Evolutionary conservation across 495 filamentous ascomycete genomes (phyloP).

Genomic region (Haplographium delicatum): DNA sequence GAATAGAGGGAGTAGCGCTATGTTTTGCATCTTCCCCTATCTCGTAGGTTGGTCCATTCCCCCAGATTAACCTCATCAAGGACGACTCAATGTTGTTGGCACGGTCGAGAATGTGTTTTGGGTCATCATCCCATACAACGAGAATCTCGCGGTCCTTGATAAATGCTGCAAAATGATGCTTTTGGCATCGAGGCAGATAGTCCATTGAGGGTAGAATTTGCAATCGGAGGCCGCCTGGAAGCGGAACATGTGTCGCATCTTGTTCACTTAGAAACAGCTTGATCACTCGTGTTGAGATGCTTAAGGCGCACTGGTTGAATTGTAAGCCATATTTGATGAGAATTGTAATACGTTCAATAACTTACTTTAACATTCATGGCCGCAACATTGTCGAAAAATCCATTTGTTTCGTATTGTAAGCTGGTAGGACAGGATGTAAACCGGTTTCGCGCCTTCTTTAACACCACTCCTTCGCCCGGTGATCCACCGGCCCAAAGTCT

Average conservation of each 20-base stretch:
- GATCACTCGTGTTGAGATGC: constrained; percentile 52
- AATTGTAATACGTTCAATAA: constrained; percentile 1
- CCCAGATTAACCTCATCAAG: constrained; percentile 53
- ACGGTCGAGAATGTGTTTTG: constrained; percentile 45
- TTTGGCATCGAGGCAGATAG: constrained; percentile 50
- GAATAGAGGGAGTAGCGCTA: constrained; percentile 23
- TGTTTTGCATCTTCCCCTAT: constrained; percentile 39
- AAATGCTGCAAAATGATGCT: constrained; percentile 66
- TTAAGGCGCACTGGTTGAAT: constrained; percentile 49
- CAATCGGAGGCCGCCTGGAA: constrained; percentile 49
- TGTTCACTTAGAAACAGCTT: constrained; percentile 45
- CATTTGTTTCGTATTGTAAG: constrained; percentile 39
- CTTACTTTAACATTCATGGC: constrained; percentile 53
- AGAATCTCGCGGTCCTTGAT: constrained; percentile 50
- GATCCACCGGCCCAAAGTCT: constrained; percentile 50
- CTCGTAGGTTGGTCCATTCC: constrained; percentile 28
- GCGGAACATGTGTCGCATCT: constrained; percentile 45
- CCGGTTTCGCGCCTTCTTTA: constrained; percentile 48
- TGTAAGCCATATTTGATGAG: neutral
- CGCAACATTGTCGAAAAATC: constrained; percentile 45
- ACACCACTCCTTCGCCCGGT: constrained; percentile 53
- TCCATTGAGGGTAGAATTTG: constrained; percentile 53
- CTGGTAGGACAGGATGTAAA: constrained; percentile 53
- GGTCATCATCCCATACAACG: constrained; percentile 65
- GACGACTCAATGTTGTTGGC: constrained; percentile 43